Conservation (phyloP, 805 yeast genomes). For the Wickerhamiella shivajii region DNA sequence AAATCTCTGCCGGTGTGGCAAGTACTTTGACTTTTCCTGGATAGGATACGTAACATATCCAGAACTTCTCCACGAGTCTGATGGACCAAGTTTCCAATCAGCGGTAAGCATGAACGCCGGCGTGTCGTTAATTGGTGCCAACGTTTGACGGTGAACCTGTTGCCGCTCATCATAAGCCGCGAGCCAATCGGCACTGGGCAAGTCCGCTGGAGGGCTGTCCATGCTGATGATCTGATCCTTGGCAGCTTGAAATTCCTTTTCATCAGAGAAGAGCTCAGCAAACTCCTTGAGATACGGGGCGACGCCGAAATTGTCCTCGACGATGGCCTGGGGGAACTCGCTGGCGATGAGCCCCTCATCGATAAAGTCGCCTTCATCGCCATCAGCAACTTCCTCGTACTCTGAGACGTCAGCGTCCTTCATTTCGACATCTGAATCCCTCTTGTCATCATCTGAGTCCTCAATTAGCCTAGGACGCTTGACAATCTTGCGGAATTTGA, state of each 20-base stretch:
- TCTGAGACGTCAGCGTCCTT: too few relatives aligned
- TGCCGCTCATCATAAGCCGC: neutral
- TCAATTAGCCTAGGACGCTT: too few relatives aligned
- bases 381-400: too few relatives aligned
- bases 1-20: constrained; percentile 1
- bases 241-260: constrained; percentile 1
- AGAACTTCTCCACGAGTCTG: neutral
- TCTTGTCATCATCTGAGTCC: too few relatives aligned
- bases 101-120: constrained; percentile 1
- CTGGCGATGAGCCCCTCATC: too few relatives aligned
- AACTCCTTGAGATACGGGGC: constrained; percentile 2
- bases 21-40: neutral
- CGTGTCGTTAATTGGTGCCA: neutral
- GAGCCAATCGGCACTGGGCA: constrained; percentile 2
- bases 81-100: neutral
- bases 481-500: too few relatives aligned
- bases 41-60: neutral
- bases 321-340: too few relatives aligned
- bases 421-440: too few relatives aligned
- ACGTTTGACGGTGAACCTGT: neutral
- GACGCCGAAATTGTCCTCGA: too few relatives aligned
- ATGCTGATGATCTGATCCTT: neutral
- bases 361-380: too few relatives aligned
- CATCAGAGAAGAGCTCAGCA: constrained; percentile 1
- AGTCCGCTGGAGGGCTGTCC: too few relatives aligned